These are phyloP conservation scores for Leptosphaerulina australis DNA, from an alignment of 2,329 filamentous ascomycete genomes.

Conservation along the genomic window DNA sequence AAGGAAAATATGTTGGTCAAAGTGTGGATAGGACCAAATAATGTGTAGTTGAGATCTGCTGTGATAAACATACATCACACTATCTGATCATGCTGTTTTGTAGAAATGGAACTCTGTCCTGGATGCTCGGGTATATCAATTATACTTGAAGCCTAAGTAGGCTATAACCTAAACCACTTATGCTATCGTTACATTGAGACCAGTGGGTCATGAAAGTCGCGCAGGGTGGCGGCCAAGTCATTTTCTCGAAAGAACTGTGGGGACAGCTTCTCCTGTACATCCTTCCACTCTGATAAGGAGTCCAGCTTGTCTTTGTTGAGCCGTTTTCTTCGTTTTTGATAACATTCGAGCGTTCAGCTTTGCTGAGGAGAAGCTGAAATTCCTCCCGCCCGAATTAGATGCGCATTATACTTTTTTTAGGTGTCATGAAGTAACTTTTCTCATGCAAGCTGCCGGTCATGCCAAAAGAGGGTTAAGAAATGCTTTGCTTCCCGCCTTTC, in stretches of 20 bases:
- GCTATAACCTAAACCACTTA: neutral
- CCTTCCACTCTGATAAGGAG: slow-evolving; percentile 67
- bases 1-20: neutral
- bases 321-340: slow-evolving; percentile 82
- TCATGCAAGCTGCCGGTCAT: slow-evolving; percentile 75
- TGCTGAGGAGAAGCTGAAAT: slow-evolving; percentile 74
- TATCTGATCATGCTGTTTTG: slow-evolving; percentile 7
- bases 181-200: slow-evolving; percentile 27
- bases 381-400: slow-evolving; percentile 75
- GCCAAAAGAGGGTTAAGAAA: slow-evolving; percentile 91
- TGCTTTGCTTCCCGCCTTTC: slow-evolving; percentile 79
- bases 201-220: slow-evolving; percentile 61
- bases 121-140: slow-evolving; percentile 18
- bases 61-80: neutral
- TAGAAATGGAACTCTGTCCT: slow-evolving; percentile 16
- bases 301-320: slow-evolving; percentile 76
- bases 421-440: slow-evolving; percentile 76
- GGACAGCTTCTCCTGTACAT: slow-evolving; percentile 72
- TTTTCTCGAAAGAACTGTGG: slow-evolving; percentile 82
- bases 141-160: slow-evolving; percentile 11
- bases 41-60: neutral
- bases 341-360: slow-evolving; percentile 85
- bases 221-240: slow-evolving; percentile 79
- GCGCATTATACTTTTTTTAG: slow-evolving; percentile 89
- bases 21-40: too few species aligned